These are phyloP conservation scores for Sicyos baderoa DNA, from an alignment of 306 rosid genomes.

Conservation along the genomic window DNA sequence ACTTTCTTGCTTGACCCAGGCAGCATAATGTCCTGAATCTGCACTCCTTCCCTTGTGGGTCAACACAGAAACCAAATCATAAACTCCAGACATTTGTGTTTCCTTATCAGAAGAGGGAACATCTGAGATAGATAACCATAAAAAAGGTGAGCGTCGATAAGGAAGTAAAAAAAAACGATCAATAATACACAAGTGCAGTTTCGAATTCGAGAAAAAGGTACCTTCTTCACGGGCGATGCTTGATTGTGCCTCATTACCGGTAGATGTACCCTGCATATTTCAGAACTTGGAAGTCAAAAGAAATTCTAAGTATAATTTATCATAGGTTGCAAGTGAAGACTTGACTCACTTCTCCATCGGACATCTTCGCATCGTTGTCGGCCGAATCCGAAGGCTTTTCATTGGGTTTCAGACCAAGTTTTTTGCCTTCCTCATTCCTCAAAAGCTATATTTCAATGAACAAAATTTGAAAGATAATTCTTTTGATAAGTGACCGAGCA, in stretches of 20 bases:
- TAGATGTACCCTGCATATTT: slow-evolving; percentile 60
- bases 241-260: slow-evolving; percentile 65
- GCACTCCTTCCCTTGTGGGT: slow-evolving; percentile 99
- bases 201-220: slow-evolving; percentile 17
- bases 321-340: slow-evolving; percentile 2
- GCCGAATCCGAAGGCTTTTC: slow-evolving; percentile 49
- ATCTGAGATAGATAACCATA: slow-evolving; percentile 29
- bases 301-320: not conserved
- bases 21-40: slow-evolving; percentile 94
- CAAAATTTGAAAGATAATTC: not conserved
- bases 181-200: not conserved
- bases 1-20: slow-evolving; percentile 97
- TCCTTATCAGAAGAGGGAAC: slow-evolving; percentile 38
- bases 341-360: slow-evolving; percentile 67
- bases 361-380: slow-evolving; percentile 61
- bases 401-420: slow-evolving; percentile 63
- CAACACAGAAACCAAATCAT: slow-evolving; percentile 93
- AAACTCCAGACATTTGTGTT: slow-evolving; percentile 75
- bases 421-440: slow-evolving; percentile 87
- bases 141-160: slow-evolving; percentile 14
- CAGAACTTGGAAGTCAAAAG: slow-evolving; percentile 1
- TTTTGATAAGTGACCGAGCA: no score
- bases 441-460: slow-evolving; percentile 32
- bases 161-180: not conserved
- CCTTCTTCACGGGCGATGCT: slow-evolving; percentile 57